A percentile compares a stretch with the other conserved stretches of the same genome.
Evolutionary conservation across 139 green algal genomes (phyloP).

Genomic region (Coccomyxa sp.): DNA sequence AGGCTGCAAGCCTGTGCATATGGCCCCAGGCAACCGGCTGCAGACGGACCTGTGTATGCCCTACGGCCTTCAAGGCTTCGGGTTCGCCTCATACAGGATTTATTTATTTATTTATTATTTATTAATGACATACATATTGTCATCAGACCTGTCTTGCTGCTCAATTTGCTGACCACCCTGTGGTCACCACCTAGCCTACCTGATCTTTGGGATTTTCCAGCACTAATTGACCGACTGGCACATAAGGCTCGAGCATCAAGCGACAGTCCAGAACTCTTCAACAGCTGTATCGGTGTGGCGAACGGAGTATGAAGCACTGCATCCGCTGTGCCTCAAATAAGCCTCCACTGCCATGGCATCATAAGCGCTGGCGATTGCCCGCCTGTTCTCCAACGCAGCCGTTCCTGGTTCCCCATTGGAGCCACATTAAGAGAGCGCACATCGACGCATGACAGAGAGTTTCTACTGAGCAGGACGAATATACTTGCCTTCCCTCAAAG

Average conservation of each 20-base stretch:
- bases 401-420: conserved; percentile 15
- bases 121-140: no score
- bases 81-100: no score
- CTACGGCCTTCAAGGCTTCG: no score
- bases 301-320: conserved; percentile 6
- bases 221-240: no score
- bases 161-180: no score
- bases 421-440: not conserved
- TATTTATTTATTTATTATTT: no score
- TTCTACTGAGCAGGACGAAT: not conserved
- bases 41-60: no score
- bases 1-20: no score
- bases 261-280: conserved; percentile 6
- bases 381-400: conserved; percentile 40
- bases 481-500: not conserved
- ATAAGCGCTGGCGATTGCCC: conserved; percentile 50
- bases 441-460: not conserved
- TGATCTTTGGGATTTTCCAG: no score
- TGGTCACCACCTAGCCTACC: no score
- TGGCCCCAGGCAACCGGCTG: no score
- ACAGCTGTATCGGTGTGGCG: conserved; percentile 25
- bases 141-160: no score
- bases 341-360: conserved; percentile 47
- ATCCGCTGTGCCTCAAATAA: conserved; percentile 46
- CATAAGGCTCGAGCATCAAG: not conserved